Percentiles rank a stretch among this genome's conserved stretches.
Evolutionary conservation across 2,329 filamentous ascomycete genomes (phyloP).

Genomic region (Pseudogymnoascus sp.): DNA sequence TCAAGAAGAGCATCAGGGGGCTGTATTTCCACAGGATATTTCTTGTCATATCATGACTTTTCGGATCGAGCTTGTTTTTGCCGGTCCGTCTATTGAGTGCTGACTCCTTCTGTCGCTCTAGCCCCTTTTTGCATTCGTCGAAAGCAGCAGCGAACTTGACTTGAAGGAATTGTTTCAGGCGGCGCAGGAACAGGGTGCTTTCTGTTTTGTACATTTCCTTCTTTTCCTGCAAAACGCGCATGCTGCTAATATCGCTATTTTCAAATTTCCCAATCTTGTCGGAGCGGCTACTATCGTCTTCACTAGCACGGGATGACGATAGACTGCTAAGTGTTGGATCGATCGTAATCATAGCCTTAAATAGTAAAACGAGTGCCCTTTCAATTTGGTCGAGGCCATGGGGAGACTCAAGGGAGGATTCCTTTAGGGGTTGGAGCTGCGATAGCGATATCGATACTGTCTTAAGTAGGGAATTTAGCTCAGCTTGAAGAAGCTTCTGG

Average conservation of each 20-base stretch:
- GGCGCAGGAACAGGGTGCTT: constrained; percentile 65
- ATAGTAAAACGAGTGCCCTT: constrained; percentile 66
- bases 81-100: constrained; percentile 39
- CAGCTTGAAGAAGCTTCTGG: constrained; percentile 80
- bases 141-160: constrained; percentile 70
- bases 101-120: constrained; percentile 41
- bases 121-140: constrained; percentile 56
- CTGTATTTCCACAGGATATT: constrained; percentile 79
- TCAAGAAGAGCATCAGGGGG: constrained; percentile 76
- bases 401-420: constrained; percentile 62
- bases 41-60: constrained; percentile 62
- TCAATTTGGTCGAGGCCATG: constrained; percentile 72
- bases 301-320: constrained; percentile 32
- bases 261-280: constrained; percentile 35
- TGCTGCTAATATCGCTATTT: constrained; percentile 56
- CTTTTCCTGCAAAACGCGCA: constrained; percentile 92
- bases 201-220: constrained; percentile 79
- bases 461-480: constrained; percentile 79
- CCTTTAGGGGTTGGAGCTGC: constrained; percentile 65
- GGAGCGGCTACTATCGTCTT: constrained; percentile 23
- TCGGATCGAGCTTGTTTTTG: constrained; percentile 57
- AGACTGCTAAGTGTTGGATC: constrained; percentile 62
- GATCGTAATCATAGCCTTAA: constrained; percentile 88
- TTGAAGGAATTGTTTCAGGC: constrained; percentile 74
- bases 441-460: constrained; percentile 78